Base-by-base conservation (phyloP, 139 green algal genomes). In the Haematococcus sp. region DNA sequence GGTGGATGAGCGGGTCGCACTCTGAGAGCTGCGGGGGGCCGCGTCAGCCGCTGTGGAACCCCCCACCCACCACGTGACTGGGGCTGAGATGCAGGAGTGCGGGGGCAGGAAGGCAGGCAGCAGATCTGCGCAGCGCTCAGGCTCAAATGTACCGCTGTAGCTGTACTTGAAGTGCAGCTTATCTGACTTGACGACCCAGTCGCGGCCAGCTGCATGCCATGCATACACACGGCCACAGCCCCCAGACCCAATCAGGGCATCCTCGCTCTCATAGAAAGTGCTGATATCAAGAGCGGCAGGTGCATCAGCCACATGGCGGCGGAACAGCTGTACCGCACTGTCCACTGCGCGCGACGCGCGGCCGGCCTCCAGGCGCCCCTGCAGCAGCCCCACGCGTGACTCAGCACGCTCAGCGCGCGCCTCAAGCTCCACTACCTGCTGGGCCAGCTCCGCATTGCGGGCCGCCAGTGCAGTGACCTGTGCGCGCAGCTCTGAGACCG, bases 171-270 rank as follows among this genome's bases (percentile, higher is more conserved):
- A 63, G 44, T 27, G 59, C 4, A 72, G 19, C 23, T n/a, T 30
- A 44, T 72, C 66, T 4, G 23, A 27, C 66, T 72, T 72, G 15
- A 72, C 66, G 11, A 46, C 66, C 66, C 66, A 72, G 20, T 72
- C 66, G 4, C 28, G 27, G 2, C 28, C 28, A 2, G 5, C n/a
- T 3, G 33, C 61, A 3, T 27, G 17, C 33, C 32, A 58, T 3
- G 23, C n/a, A 9, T 56, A 72, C 15, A 72, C 66, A 13, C 7
- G 34, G 7, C 23, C 66, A 16, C 40, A 58, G 15, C 66, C 66
- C 7, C 66, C 66, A 44, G 28, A 40, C 40, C 66, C 66, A 7
- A 72, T 58, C 23, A 72, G 11, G 9, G 27, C 66, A 4, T 34
- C 27, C 34, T 51, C 23, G n/a, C 30, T 22, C 66, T 72, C 66